Conservation (phyloP, 2,329 filamentous ascomycete species). For the Volutella citrinella region DNA sequence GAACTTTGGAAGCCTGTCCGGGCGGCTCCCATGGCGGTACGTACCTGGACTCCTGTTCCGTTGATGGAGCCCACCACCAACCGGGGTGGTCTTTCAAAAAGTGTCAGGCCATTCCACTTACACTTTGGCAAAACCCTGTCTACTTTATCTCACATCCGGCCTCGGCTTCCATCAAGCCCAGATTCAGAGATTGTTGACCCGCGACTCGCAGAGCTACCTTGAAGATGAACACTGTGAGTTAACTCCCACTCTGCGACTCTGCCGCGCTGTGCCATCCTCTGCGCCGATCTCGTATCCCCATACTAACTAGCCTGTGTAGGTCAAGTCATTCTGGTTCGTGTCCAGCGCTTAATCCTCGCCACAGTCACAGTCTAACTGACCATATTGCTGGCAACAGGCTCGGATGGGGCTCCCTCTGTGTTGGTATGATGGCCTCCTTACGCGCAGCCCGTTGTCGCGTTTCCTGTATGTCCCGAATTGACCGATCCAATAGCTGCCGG, state of each 20-base stretch:
- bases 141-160: constrained; percentile 14
- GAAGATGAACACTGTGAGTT: constrained; percentile 55
- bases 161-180: constrained; percentile 13
- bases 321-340: constrained; percentile 64
- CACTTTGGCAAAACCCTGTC: constrained; percentile 22
- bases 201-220: constrained; percentile 6
- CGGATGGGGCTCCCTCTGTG: constrained; percentile 87
- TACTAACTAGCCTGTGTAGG: no score
- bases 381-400: constrained; percentile 53
- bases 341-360: constrained; percentile 7
- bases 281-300: no score
- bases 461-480: constrained; percentile 11
- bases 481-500: constrained; percentile 63
- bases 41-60: no score
- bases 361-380: constrained; percentile 7
- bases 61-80: no score
- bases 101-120: constrained; percentile 29
- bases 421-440: constrained; percentile 55
- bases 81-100: no score
- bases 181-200: no score
- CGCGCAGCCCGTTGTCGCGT: background rate
- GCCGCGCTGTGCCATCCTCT: no score
- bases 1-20: no score
- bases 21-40: no score
- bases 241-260: background rate